Conservation (phyloP, 345 rosid genomes). For the Salix exigua region DNA sequence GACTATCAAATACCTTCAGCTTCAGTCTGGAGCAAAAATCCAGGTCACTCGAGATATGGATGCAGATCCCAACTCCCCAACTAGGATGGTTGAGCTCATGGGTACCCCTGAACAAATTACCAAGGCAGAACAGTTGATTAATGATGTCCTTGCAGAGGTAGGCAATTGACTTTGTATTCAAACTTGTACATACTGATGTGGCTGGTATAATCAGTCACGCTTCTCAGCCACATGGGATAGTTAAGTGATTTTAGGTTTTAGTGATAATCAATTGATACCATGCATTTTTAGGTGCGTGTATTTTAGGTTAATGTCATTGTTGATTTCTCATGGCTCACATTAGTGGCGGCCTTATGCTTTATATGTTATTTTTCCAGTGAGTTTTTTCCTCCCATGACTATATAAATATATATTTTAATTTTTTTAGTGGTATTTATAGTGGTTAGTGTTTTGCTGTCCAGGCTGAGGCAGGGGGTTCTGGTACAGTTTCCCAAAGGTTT, state of each 20-base stretch:
- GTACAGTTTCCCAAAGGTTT: slow-evolving; percentile 65
- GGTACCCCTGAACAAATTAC: slow-evolving; percentile 84
- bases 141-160: slow-evolving; percentile 87
- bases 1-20: slow-evolving; percentile 89
- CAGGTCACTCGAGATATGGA: slow-evolving; percentile 94
- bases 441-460: slow-evolving; percentile 16
- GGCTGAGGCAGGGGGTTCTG: slow-evolving; percentile 96
- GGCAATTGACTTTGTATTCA: background rate
- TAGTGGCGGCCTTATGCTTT: background rate
- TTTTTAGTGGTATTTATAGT: background rate
- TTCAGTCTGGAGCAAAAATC: slow-evolving; percentile 96
- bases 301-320: background rate
- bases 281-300: background rate
- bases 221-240: background rate
- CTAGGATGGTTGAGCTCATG: slow-evolving; percentile 72
- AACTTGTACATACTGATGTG: background rate
- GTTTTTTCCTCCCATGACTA: background rate
- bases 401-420: background rate
- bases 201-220: background rate
- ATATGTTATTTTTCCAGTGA: background rate
- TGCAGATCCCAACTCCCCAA: slow-evolving; percentile 67
- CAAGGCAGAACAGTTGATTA: slow-evolving; percentile 86
- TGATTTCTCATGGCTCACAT: background rate
- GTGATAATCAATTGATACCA: background rate
- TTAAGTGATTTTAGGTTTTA: background rate